Evolutionary conservation across 192 early-diverging fungal genomes (phyloP), one percentile per base, ranked within the genome.

Genomic region (Entrophospora sp.): DNA sequence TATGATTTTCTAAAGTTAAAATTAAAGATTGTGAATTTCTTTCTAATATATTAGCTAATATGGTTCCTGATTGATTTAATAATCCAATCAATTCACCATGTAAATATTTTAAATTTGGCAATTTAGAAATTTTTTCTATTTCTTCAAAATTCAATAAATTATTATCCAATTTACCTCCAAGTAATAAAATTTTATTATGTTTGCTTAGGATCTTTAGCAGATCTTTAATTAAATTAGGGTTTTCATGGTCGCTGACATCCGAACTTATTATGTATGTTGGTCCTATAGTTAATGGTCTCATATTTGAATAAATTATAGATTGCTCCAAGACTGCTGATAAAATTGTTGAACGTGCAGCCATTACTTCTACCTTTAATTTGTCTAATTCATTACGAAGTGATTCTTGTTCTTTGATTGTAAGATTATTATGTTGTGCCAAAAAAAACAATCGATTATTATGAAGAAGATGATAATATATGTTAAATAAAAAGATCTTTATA

Each of bases 381-480:
- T 64, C 43, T 12, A 84, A 64, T 4, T 80, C 75, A 52, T 75
- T 70, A 45, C 82, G 77, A 38, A 84, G 66, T 55, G 71, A 42
- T 12, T 74, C 73, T 62, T 80, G 68, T 65, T 84, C 82, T 34
- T 71, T 58, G 28, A 84, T 75, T 0, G 77, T 77, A 62, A 84
- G 73, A 62, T 84, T 84, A 73, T 84, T 84, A 71, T 82, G 80
- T 58, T 84, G 82, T 38, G 77, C 71, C 35, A 84, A 74, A 52
- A 84, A 69, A 35, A 82, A 48, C 37, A 78, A 71, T 20, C 82
- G 68, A 66, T 84, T 84, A 7, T 74, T 58, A 16, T 77, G 49
- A 46, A 84, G 30, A 24, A 78, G 53, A 5, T 68, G 37, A 22
- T 71, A 37, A 61, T 84, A 84, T 35, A 73, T 70, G 45, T 80